phyloP scores from a whole-genome alignment of 805 yeast genomes.

The Candida railenensis region DNA sequence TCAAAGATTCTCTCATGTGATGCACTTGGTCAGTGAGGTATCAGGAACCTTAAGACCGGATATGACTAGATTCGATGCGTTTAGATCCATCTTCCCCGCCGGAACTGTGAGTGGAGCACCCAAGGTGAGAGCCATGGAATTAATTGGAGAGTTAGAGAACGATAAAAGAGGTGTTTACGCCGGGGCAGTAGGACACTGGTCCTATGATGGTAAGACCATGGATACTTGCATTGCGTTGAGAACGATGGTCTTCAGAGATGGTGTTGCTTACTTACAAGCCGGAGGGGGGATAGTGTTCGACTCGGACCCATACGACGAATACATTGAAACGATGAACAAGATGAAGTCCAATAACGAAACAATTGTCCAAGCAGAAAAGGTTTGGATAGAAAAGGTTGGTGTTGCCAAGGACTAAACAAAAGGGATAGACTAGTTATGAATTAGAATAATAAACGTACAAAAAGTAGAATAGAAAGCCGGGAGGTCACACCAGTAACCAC shows the following conservation, averaged over 20 bases:
- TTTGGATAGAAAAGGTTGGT: constrained; percentile 56
- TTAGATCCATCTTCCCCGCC: constrained; percentile 97
- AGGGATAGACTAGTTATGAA: too few species aligned
- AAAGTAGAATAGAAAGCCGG: too few species aligned
- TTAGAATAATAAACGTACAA: too few species aligned
- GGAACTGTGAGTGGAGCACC: constrained; percentile 99
- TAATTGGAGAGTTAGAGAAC: constrained; percentile 82
- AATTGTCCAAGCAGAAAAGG: constrained; percentile 85
- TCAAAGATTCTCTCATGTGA: constrained; percentile 94
- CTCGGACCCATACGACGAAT: constrained; percentile 93
- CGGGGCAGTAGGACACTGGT: constrained; percentile 99
- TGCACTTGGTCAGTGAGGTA: constrained; percentile 94
- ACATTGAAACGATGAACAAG: constrained; percentile 94
- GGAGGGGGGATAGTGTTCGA: constrained; percentile 99
- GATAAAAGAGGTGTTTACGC: constrained; percentile 97
- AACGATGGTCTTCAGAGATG: constrained; percentile 94
- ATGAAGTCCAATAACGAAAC: constrained; percentile 92
- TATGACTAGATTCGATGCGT: constrained; percentile 92
- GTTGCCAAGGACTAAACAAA: background rate
- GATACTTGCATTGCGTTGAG: constrained; percentile 97
- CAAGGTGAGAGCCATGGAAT: constrained; percentile 93
- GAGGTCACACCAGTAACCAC: too few species aligned
- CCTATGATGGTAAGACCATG: constrained; percentile 92
- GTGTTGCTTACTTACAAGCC: constrained; percentile 90
- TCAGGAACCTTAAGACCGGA: constrained; percentile 84